phyloP scores from a whole-genome alignment of 768 basidiomycete species.

The Daedalea quercina region DNA sequence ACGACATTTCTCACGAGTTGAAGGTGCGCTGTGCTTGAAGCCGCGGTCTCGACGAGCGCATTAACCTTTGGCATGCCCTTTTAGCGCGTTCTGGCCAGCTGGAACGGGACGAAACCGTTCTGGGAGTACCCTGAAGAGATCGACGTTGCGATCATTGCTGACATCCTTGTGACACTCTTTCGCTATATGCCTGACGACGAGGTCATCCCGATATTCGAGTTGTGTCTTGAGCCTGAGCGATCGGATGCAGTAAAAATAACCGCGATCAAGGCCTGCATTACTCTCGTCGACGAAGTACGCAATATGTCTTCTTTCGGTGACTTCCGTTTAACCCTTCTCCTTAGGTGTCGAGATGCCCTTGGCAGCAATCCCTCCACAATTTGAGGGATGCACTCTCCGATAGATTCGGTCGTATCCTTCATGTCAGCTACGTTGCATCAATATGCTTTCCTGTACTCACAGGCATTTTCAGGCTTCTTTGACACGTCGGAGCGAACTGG shows the following conservation, averaged over 20 bases:
- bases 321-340: constrained; percentile 22
- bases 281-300: constrained; percentile 58
- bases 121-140: constrained; percentile 66
- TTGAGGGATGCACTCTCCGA: constrained; percentile 37
- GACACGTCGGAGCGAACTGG: constrained; percentile 54
- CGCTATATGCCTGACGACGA: constrained; percentile 64
- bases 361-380: constrained; percentile 48
- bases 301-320: not conserved
- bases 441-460: not conserved
- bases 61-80: not conserved
- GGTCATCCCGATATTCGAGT: constrained; percentile 49
- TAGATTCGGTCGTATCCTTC: constrained; percentile 51
- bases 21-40: constrained; percentile 41
- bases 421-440: constrained; percentile 30
- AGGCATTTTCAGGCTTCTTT: constrained; percentile 17
- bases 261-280: constrained; percentile 68
- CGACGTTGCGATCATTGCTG: constrained; percentile 71
- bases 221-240: constrained; percentile 68
- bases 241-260: constrained; percentile 78
- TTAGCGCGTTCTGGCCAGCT: constrained; percentile 24
- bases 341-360: constrained; percentile 48
- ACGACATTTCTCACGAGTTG: constrained; percentile 74
- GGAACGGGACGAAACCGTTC: constrained; percentile 41
- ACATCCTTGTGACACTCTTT: constrained; percentile 67
- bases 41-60: constrained; percentile 4